Percentiles rank a stretch among this genome's conserved stretches.
Evolutionary conservation across 371 early-diverging fungal species (phyloP).

Genomic region (Nematocida ironsii): DNA sequence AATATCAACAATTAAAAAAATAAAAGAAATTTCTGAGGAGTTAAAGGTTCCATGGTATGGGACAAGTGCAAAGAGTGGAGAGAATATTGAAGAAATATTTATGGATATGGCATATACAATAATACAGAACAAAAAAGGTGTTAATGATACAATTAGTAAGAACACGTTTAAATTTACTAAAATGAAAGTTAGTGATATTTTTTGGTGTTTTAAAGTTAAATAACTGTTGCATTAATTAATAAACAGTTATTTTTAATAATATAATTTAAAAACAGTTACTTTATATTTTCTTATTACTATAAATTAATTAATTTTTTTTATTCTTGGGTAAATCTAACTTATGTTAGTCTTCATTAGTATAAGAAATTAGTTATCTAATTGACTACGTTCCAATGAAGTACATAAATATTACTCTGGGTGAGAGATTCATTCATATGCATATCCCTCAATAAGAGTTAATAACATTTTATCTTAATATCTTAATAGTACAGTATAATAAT

Average conservation of each 20-base stretch:
- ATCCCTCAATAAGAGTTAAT: slow-evolving; percentile 14
- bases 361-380: slow-evolving; percentile 14
- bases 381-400: slow-evolving; percentile 59
- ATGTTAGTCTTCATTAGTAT: slow-evolving; percentile 34
- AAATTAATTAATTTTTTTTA: neutral
- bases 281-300: slow-evolving; percentile 22
- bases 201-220: slow-evolving; percentile 42
- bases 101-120: slow-evolving; percentile 57
- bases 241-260: neutral
- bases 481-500: neutral
- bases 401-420: slow-evolving; percentile 55
- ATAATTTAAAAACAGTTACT: slow-evolving; percentile 18
- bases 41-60: slow-evolving; percentile 50
- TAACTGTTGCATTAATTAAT: neutral
- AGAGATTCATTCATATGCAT: slow-evolving; percentile 7
- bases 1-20: slow-evolving; percentile 10
- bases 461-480: slow-evolving; percentile 32
- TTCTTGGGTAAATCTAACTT: neutral
- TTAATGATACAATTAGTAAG: slow-evolving; percentile 2
- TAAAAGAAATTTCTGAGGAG: slow-evolving; percentile 35
- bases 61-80: slow-evolving; percentile 68
- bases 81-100: slow-evolving; percentile 67
- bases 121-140: neutral
- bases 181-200: slow-evolving; percentile 20
- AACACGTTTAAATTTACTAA: slow-evolving; percentile 14